A percentile compares a stretch with the other conserved stretches of the same genome.
phyloP scores from a whole-genome alignment of 2,329 filamentous ascomycete species.

The Cladophialophora psammophila region DNA sequence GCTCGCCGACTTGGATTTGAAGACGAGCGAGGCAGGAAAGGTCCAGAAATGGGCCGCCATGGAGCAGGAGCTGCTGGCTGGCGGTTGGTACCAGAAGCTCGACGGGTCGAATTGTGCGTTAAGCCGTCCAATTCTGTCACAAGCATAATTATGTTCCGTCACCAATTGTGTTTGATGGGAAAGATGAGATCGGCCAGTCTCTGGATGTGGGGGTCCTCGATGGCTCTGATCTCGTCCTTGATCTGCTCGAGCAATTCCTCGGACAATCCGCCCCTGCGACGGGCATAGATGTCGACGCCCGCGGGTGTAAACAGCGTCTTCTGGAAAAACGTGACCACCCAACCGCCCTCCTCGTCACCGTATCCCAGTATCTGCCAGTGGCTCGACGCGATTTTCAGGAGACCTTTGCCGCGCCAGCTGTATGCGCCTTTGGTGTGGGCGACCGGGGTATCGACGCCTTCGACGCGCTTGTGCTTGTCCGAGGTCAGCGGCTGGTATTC shows the following conservation, averaged over 20 bases:
- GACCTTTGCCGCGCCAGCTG: conserved; percentile 81
- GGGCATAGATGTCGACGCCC: conserved; percentile 79
- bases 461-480: conserved; percentile 65
- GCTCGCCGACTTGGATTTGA: conserved; percentile 79
- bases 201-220: conserved; percentile 61
- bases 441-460: conserved; percentile 68
- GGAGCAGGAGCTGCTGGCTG: conserved; percentile 69
- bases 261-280: conserved; percentile 66
- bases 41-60: conserved; percentile 71
- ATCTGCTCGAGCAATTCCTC: conserved; percentile 65
- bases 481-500: conserved; percentile 67
- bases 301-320: conserved; percentile 84
- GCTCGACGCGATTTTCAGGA: conserved; percentile 73
- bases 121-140: conserved; percentile 17
- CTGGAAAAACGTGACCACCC: conserved; percentile 85
- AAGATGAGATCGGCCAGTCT: conserved; percentile 61
- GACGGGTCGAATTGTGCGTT: conserved; percentile 42
- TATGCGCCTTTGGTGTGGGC: conserved; percentile 55
- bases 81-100: conserved; percentile 69
- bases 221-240: conserved; percentile 59
- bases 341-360: conserved; percentile 61
- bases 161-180: conserved; percentile 50
- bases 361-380: conserved; percentile 85
- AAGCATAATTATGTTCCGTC: neutral
- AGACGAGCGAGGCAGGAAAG: conserved; percentile 70